Percentiles rank a stretch among this genome's conserved stretches.
These are phyloP conservation scores for Coemansia sp. DNA, from an alignment of 192 early-diverging fungal genomes.

Conservation along the genomic window DNA sequence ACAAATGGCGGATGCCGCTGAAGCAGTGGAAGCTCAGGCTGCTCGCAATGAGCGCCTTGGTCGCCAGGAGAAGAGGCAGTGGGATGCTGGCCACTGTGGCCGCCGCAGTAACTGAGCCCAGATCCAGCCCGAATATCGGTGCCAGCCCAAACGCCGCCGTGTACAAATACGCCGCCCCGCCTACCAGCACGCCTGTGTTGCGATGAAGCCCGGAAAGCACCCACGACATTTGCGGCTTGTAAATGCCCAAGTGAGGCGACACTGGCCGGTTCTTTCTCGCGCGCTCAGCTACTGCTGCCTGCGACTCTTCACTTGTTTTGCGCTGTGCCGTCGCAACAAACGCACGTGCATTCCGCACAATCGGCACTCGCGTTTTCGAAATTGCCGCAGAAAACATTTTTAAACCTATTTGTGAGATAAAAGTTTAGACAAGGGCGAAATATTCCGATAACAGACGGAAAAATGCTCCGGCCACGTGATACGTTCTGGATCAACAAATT, in stretches of 20 bases:
- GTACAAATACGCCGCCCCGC: slow-evolving; percentile 67
- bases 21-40: slow-evolving; percentile 81
- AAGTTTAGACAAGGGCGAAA: neutral
- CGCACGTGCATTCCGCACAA: slow-evolving; percentile 30
- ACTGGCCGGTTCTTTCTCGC: slow-evolving; percentile 67
- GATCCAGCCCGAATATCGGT: slow-evolving; percentile 59
- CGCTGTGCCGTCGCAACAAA: slow-evolving; percentile 47
- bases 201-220: slow-evolving; percentile 70
- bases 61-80: slow-evolving; percentile 61
- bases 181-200: slow-evolving; percentile 72
- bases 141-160: slow-evolving; percentile 67
- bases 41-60: slow-evolving; percentile 69
- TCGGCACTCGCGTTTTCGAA: slow-evolving; percentile 22
- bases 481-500: neutral
- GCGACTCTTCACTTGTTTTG: slow-evolving; percentile 22
- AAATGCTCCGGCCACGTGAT: slow-evolving; percentile 2
- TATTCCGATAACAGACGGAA: slow-evolving; percentile 4
- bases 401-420: slow-evolving; percentile 4
- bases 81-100: slow-evolving; percentile 68
- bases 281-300: slow-evolving; percentile 49
- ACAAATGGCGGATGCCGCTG: slow-evolving; percentile 88
- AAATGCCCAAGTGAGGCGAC: slow-evolving; percentile 84
- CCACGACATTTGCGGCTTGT: slow-evolving; percentile 88
- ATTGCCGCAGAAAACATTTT: slow-evolving; percentile 40
- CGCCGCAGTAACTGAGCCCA: slow-evolving; percentile 68